Percentiles rank a stretch among this genome's conserved stretches.
phyloP scores from a whole-genome alignment of 305 asterid genomes.

The Fraxinus xanthoxyloides region DNA sequence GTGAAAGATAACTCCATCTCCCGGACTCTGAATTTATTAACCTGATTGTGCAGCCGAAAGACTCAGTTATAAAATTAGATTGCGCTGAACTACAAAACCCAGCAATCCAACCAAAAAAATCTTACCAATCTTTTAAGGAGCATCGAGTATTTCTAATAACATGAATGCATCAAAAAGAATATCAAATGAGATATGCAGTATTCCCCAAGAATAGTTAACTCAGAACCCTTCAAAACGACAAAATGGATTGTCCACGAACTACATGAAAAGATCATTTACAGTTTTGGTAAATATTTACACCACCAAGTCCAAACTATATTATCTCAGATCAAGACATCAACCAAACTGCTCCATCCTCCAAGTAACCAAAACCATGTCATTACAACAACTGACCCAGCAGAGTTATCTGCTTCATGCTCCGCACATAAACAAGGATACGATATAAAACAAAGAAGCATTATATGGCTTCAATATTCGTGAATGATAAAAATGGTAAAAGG shows the following conservation, averaged over 20 bases:
- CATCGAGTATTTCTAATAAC: neutral
- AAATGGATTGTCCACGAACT: neutral
- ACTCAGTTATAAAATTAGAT: conserved; percentile 5
- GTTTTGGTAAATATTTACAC: neutral
- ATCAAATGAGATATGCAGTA: neutral
- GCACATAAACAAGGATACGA: neutral
- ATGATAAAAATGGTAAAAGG: neutral
- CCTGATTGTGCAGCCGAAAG: conserved; percentile 42
- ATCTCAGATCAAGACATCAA: neutral
- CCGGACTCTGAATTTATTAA: conserved; percentile 70
- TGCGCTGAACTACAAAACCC: conserved; percentile 3
- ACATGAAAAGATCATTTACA: neutral
- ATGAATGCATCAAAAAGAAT: neutral
- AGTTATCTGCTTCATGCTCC: neutral
- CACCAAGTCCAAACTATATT: neutral
- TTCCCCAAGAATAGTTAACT: neutral
- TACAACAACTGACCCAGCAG: neutral
- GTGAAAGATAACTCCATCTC: conserved; percentile 96
- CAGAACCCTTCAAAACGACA: neutral
- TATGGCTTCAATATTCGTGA: neutral
- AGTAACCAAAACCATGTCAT: neutral
- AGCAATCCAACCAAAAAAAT: neutral
- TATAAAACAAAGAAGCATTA: neutral
- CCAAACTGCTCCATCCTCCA: neutral
- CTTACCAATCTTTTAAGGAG: neutral